Evolutionary conservation across 2,329 filamentous ascomycete genomes (phyloP).

Genomic region (Macroventuria anomochaeta): DNA sequence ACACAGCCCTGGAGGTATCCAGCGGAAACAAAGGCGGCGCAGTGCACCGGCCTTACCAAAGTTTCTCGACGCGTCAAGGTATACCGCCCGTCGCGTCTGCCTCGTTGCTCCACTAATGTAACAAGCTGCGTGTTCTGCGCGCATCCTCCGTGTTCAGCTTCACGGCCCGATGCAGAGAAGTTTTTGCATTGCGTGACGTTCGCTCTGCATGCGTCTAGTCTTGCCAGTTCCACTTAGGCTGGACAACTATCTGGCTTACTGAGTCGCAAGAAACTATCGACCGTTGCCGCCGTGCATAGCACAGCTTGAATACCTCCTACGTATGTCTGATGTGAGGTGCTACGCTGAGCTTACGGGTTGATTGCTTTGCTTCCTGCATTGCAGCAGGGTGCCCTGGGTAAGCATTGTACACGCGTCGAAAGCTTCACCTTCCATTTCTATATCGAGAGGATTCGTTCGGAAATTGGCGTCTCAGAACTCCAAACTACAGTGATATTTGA

Average conservation of each 20-base stretch:
- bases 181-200: slow-evolving; percentile 26
- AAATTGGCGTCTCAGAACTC: slow-evolving; percentile 17
- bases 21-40: slow-evolving; percentile 18
- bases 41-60: slow-evolving; percentile 31
- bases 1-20: too few species aligned
- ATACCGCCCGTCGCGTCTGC: slow-evolving; percentile 35
- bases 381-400: slow-evolving; percentile 3
- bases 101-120: slow-evolving; percentile 35
- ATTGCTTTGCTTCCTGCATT: not conserved
- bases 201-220: slow-evolving; percentile 16
- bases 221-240: slow-evolving; percentile 7
- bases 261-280: not conserved
- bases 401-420: slow-evolving; percentile 6
- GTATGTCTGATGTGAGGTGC: not conserved
- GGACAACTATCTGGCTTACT: slow-evolving; percentile 2
- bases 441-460: slow-evolving; percentile 4
- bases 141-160: slow-evolving; percentile 15
- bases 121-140: slow-evolving; percentile 25
- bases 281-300: not conserved
- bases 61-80: slow-evolving; percentile 44
- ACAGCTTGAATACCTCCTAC: not conserved
- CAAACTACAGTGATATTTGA: slow-evolving; percentile 7
- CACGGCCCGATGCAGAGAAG: slow-evolving; percentile 15
- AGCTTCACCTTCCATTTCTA: slow-evolving; percentile 3
- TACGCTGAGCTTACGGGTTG: not conserved